phyloP scores from a whole-genome alignment of 495 filamentous ascomycete genomes.

The Polyplosphaeria fusca region DNA sequence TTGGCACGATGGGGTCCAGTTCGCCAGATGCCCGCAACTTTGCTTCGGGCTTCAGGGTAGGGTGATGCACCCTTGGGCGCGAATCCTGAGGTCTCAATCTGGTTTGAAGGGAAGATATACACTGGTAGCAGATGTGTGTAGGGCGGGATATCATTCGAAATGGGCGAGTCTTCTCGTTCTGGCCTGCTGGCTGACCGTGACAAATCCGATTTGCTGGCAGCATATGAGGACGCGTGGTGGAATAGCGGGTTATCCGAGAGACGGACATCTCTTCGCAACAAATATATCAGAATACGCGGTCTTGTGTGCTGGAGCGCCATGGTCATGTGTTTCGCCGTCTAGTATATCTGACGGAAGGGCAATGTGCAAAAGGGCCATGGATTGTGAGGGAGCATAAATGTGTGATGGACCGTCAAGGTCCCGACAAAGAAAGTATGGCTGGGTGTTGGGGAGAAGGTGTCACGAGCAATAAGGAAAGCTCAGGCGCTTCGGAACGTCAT shows the following conservation, averaged over 20 bases:
- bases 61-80: slow-evolving; percentile 41
- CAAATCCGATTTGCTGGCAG: background rate
- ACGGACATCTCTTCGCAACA: slow-evolving; percentile 65
- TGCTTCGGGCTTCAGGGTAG: slow-evolving; percentile 57
- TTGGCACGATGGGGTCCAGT: slow-evolving; percentile 65
- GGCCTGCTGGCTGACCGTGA: background rate
- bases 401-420: background rate
- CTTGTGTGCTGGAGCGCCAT: slow-evolving; percentile 4
- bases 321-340: background rate
- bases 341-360: background rate
- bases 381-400: slow-evolving; percentile 6
- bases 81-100: slow-evolving; percentile 70
- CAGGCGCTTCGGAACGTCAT: background rate
- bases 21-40: slow-evolving; percentile 59
- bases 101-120: slow-evolving; percentile 60
- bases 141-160: background rate
- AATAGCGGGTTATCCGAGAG: slow-evolving; percentile 66
- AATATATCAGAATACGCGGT: slow-evolving; percentile 55
- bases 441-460: background rate
- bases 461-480: background rate
- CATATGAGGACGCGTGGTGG: slow-evolving; percentile 32
- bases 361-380: slow-evolving; percentile 9
- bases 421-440: background rate
- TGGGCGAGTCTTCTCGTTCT: slow-evolving; percentile 9
- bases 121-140: slow-evolving; percentile 65